Evolutionary conservation across 2,329 filamentous ascomycete genomes (phyloP), one percentile per base, ranked within the genome.

Genomic region (Aspergillus pseudotamarii): DNA sequence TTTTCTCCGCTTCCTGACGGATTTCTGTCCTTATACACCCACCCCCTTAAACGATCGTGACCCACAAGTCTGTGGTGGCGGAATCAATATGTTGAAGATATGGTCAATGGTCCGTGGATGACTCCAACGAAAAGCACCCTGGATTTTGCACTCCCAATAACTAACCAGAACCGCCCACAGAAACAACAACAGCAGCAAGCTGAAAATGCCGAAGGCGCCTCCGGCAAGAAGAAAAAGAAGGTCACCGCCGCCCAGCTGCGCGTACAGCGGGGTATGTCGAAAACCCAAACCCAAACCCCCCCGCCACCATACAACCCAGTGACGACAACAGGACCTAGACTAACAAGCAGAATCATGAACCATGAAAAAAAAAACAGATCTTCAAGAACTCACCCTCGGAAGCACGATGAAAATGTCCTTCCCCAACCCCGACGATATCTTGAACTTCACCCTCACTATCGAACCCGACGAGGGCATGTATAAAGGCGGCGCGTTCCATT

Each of bases 201-300:
- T 82, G 92, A 96, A 81, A 94, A 92, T 74, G 92, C 94, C 70
- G 92, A 94, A 73, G 93, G 92, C 63, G 89, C 91, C 70, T 88
- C 85, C 38, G 85, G 88, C 51, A 90, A 89, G 60, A 97, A 93
- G 84, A 98, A 97, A 87, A 98, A 97, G 88, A 98, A 97, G 85
- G 94, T 99, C 69, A 98, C 95, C 26, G 93, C 95, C 21, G 95
- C 95, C 60, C 94, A 98, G 81, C 83, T 98, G 67, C 91, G 95
- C 64, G 93, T 97, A 65, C 95, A 98, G 81, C 96, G 97, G 87
- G 95, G 94, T 96, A 81, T 60, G 76, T 73, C 12, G n/a, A 46
- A 36, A 48, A n/a, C n/a, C n/a, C n/a, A n/a, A 16, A 21, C 16
- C 28, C 45, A 26, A 26, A 51, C 10, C 23, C 34, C 10, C 26